Evolutionary conservation across 2,329 filamentous ascomycete genomes (phyloP).

Genomic region (Endoconidiophora laricicola): DNA sequence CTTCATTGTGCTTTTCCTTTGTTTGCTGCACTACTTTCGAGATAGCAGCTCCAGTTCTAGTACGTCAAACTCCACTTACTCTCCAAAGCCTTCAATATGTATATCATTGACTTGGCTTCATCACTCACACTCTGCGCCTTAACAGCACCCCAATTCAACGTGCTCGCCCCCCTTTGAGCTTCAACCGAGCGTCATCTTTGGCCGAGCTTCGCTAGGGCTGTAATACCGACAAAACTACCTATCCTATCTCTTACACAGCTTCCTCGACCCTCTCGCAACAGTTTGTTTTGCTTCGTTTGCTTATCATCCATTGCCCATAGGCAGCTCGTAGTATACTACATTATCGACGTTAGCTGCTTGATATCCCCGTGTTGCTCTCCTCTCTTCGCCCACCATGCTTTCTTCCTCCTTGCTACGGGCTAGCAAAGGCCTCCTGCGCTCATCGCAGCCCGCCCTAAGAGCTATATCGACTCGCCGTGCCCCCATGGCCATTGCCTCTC

Average conservation of each 20-base stretch:
- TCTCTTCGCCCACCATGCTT: conserved; percentile 8
- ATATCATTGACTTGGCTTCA: no score
- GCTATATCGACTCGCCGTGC: conserved; percentile 29
- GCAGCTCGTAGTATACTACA: not conserved
- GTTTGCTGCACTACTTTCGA: not conserved
- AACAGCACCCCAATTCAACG: no score
- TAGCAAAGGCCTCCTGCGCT: conserved; percentile 44
- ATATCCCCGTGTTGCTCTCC: not conserved
- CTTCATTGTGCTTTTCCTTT: not conserved
- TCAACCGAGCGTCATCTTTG: conserved; percentile 9
- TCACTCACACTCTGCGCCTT: no score
- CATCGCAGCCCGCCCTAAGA: conserved; percentile 29
- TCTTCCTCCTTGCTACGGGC: conserved; percentile 20
- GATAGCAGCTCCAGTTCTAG: not conserved
- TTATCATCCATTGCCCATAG: no score
- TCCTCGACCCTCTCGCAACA: not conserved
- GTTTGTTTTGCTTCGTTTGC: not conserved
- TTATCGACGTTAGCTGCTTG: no score
- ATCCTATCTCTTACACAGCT: not conserved
- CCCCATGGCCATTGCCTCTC: conserved; percentile 28
- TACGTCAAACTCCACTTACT: not conserved
- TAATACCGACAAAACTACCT: conserved; percentile 10
- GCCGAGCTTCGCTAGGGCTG: conserved; percentile 10
- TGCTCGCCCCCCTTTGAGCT: not conserved
- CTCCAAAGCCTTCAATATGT: no score